A percentile compares a stretch with the other conserved stretches of the same genome.
phyloP scores from a whole-genome alignment of 1,139 yeast species.

The Suhomyces coccinellae region DNA sequence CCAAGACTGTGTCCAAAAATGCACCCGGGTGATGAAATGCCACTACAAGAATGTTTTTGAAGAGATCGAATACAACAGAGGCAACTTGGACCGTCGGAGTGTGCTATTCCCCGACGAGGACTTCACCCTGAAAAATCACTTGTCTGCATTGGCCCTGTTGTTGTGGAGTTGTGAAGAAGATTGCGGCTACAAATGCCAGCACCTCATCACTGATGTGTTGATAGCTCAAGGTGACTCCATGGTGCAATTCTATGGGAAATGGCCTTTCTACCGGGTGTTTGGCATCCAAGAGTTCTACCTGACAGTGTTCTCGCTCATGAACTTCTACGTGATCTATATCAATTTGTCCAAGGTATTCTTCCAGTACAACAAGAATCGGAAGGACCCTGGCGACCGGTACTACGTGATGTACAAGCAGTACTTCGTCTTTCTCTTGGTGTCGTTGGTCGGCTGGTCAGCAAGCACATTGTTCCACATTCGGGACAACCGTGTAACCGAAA shows the following conservation, averaged over 20 bases:
- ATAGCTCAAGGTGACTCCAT: constrained; percentile 21
- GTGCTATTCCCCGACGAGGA: background rate
- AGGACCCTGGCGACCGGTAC: constrained; percentile 14
- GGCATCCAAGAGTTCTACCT: constrained; percentile 44
- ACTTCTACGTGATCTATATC: constrained; percentile 37
- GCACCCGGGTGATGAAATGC: constrained; percentile 15
- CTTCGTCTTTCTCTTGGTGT: constrained; percentile 28
- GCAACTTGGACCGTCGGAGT: background rate
- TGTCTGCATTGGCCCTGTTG: constrained; percentile 8
- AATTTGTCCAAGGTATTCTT: constrained; percentile 30
- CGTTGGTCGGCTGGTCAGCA: constrained; percentile 42
- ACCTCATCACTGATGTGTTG: constrained; percentile 32
- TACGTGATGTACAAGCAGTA: constrained; percentile 36
- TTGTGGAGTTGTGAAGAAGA: constrained; percentile 43
- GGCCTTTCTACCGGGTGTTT: constrained; percentile 44
- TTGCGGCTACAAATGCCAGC: constrained; percentile 47
- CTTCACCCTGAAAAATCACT: constrained; percentile 10
- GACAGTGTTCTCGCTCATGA: constrained; percentile 39
- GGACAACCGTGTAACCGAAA: constrained; percentile 41
- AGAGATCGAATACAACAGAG: constrained; percentile 7
- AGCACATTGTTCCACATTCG: constrained; percentile 44
- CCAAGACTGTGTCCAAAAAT: constrained; percentile 16
- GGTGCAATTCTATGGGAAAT: constrained; percentile 48
- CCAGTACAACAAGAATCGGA: constrained; percentile 27
- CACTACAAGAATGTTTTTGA: constrained; percentile 12